Evolutionary conservation across 208 protist genomes (phyloP), one percentile per base, ranked within the genome.

Genomic region (Acanthamoeba sp.): DNA sequence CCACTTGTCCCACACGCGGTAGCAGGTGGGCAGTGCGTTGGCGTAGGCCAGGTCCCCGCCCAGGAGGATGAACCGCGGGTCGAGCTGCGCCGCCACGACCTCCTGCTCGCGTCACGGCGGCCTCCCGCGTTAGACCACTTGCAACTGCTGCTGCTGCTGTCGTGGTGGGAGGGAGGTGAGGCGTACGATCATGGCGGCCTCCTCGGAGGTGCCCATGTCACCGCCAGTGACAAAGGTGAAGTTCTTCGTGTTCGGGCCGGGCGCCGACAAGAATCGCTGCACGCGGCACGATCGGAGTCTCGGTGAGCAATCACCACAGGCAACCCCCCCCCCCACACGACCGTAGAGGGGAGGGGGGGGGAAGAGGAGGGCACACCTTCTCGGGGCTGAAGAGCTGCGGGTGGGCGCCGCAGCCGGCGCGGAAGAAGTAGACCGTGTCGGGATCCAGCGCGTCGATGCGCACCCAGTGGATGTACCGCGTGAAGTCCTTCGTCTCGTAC

Each of bases 1-100:
- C 78, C 93, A 94, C 29, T 95, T 45, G 88, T 96, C 95, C 95
- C 95, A 96, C 82, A 92, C 38, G n/a, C 78, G 40, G 92, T 95
- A 96, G 57, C 95, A 96, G 5, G 93, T 69, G 9, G 59, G 55
- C 32, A 96, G 45, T 6, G 78, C 95, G 64, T 96, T 94, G 32
- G 85, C 91, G 34, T 96, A 96, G 22, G 93, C 95, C 24, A 96
- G 50, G 42, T 96, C 95, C 34, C 95, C 95, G 29, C 95, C 95
- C 40, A 93, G 9, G 36, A 80, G 0, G 14, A 27, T 29, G 22
- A 93, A 93, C 5, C 66, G 59, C 0, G 88, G 88, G 45, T 80
- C 42, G 9, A 93, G 57, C 14, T 73, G 42, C 29, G 64, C 88
- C n/a, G 88, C 88, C 29, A 34, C 64, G 45, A 48, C 38, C 22